Evolutionary conservation across 2,329 filamentous ascomycete genomes (phyloP).

Genomic region (Hymenoscyphus repandus): DNA sequence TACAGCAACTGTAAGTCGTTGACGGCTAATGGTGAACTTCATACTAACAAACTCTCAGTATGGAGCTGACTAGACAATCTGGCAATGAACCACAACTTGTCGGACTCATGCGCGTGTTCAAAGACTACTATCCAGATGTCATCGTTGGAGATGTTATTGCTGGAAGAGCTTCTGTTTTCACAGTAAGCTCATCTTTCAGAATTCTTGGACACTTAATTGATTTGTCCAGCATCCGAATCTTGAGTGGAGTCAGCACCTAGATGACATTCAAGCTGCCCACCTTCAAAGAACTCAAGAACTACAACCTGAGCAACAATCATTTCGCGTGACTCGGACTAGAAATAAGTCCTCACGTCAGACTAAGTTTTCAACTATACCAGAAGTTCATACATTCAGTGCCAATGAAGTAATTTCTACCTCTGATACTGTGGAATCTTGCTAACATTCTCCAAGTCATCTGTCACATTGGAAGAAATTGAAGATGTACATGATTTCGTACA

Average conservation of each 20-base stretch:
- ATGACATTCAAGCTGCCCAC: constrained; percentile 58
- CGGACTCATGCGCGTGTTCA: constrained; percentile 75
- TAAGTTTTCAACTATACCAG: constrained; percentile 52
- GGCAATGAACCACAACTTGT: constrained; percentile 71
- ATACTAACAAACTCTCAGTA: constrained; percentile 36
- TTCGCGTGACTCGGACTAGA: constrained; percentile 56
- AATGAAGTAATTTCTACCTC: constrained; percentile 47
- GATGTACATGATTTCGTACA: constrained; percentile 63
- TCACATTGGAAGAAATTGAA: constrained; percentile 74
- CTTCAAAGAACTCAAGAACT: constrained; percentile 42
- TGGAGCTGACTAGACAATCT: constrained; percentile 52
- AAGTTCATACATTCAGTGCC: constrained; percentile 69
- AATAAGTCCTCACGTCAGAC: constrained; percentile 40
- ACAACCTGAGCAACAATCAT: constrained; percentile 44
- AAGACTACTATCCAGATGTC: constrained; percentile 87
- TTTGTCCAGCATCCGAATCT: constrained; percentile 58
- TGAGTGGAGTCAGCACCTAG: constrained; percentile 66
- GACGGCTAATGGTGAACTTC: neutral
- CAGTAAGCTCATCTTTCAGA: constrained; percentile 35
- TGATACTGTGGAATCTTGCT: neutral
- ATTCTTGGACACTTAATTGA: constrained; percentile 16
- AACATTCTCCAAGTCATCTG: constrained; percentile 42
- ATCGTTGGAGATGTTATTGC: constrained; percentile 66
- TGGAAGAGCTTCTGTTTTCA: constrained; percentile 57
- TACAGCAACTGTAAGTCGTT: constrained; percentile 62